A percentile compares a stretch with the other conserved stretches of the same genome.
Evolutionary conservation across 2,329 filamentous ascomycete genomes (phyloP).

Genomic region (Sporothrix mexicana): DNA sequence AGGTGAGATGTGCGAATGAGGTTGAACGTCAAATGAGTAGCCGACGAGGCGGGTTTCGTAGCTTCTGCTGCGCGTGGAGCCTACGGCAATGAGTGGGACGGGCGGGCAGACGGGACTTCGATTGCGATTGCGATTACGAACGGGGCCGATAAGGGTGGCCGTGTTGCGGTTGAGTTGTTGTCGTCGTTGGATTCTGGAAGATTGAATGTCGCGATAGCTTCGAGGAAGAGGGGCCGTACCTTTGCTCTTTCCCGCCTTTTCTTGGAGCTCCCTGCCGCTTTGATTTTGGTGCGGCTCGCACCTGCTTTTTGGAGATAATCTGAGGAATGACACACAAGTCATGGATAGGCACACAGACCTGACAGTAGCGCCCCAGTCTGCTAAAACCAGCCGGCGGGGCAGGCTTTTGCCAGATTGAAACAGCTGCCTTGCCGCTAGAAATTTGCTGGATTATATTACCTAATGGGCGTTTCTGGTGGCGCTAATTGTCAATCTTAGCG

Average conservation of each 20-base stretch:
- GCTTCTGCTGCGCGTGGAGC: slow-evolving; percentile 5
- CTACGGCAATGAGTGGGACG: slow-evolving; percentile 19
- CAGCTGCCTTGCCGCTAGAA: not conserved
- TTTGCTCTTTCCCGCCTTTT: slow-evolving; percentile 6
- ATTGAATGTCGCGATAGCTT: not conserved
- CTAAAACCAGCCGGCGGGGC: slow-evolving; percentile 7
- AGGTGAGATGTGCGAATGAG: not conserved
- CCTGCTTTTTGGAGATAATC: not conserved
- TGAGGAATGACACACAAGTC: slow-evolving; percentile 19
- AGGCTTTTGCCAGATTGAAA: too few species aligned
- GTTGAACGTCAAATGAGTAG: not conserved
- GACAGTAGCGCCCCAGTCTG: not conserved
- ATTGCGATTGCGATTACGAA: not conserved
- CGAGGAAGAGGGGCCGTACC: slow-evolving; percentile 2
- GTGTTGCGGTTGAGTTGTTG: not conserved
- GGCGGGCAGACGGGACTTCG: not conserved
- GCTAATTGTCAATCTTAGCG: not conserved
- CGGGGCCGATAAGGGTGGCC: not conserved
- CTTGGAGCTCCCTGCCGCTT: not conserved
- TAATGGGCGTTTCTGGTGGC: not conserved
- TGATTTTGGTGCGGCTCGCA: not conserved
- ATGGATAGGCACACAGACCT: not conserved
- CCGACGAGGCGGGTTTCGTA: not conserved
- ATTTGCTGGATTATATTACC: slow-evolving; percentile 1
- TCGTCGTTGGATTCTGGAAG: not conserved